A percentile compares a stretch with the other conserved stretches of the same genome.
Conservation (phyloP, 371 early-diverging fungal species). For the Mortierella sp. region DNA sequence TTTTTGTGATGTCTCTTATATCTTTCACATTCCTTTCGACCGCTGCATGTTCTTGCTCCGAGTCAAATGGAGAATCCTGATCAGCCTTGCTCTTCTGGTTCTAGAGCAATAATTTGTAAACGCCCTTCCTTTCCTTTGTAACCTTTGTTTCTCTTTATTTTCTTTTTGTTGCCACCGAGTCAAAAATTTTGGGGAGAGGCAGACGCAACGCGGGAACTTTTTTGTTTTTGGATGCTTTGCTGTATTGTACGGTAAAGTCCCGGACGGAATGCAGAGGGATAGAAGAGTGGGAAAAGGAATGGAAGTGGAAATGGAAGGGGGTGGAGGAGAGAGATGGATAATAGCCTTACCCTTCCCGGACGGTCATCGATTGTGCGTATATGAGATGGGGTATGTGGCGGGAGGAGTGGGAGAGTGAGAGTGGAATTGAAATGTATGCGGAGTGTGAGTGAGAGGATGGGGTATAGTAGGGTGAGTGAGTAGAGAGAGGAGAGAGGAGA, state of each 20-base stretch:
- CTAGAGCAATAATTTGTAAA: background rate
- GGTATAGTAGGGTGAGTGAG: background rate
- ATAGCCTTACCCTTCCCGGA: slow-evolving; percentile 57
- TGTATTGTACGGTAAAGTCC: background rate
- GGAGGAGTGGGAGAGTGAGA: background rate
- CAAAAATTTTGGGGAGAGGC: background rate
- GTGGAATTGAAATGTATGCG: background rate
- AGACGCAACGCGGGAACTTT: background rate
- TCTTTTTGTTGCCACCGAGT: background rate
- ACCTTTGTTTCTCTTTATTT: background rate
- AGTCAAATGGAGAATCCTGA: background rate
- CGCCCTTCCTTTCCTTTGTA: background rate
- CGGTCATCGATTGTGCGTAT: slow-evolving; percentile 43
- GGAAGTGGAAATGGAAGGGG: too few relatives aligned
- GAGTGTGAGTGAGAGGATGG: background rate
- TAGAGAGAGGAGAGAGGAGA: background rate
- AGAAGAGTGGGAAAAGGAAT: background rate
- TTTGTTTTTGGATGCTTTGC: background rate
- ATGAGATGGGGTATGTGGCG: background rate
- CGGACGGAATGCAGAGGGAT: background rate
- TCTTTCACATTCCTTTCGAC: background rate
- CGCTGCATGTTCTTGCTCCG: background rate
- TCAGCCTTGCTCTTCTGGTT: background rate
- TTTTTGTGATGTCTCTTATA: too few relatives aligned
- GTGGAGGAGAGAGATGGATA: background rate